These are phyloP conservation scores for Lasiosphaeria miniovina DNA, from an alignment of 495 filamentous ascomycete species.

Conservation along the genomic window DNA sequence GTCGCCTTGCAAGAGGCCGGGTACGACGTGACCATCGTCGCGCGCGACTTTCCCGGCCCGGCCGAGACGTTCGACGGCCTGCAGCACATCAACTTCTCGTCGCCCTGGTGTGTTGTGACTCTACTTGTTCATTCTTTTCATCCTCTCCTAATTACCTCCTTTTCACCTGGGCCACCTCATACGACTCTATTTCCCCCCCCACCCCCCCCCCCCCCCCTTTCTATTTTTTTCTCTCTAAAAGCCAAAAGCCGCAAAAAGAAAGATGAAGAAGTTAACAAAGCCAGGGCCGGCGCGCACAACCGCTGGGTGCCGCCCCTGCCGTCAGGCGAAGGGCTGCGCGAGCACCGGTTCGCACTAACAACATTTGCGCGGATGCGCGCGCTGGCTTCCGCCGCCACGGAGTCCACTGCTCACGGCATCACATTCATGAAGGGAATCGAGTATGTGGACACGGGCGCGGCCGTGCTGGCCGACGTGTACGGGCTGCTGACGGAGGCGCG, in stretches of 20 bases:
- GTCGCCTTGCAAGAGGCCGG: conserved; percentile 46
- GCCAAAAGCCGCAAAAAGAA: too few relatives aligned
- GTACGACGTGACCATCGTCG: conserved; percentile 51
- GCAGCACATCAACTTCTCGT: conserved; percentile 58
- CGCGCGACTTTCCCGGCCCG: conserved; percentile 53
- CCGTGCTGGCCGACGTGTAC: conserved; percentile 31
- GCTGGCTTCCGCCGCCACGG: conserved; percentile 40
- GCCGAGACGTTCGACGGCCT: conserved; percentile 40
- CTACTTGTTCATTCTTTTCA: too few relatives aligned
- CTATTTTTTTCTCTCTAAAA: too few relatives aligned
- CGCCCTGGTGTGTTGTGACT: conserved; percentile 44
- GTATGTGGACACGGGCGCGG: conserved; percentile 54
- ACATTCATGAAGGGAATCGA: conserved; percentile 54
- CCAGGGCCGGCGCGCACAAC: conserved; percentile 56
- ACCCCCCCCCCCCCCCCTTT: too few relatives aligned
- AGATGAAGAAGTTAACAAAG: too few relatives aligned
- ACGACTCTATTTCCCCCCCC: too few relatives aligned
- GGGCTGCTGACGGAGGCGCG: conserved; percentile 26
- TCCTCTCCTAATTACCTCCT: too few relatives aligned
- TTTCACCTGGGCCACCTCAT: too few relatives aligned
- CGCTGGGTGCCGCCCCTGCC: conserved; percentile 48
- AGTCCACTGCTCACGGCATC: conserved; percentile 45
- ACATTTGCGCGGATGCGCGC: conserved; percentile 53
- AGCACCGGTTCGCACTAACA: conserved; percentile 47
- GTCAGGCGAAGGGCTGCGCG: conserved; percentile 28